Evolutionary conservation across 2,329 filamentous ascomycete genomes (phyloP).

Genomic region (Ilyonectria sp.): DNA sequence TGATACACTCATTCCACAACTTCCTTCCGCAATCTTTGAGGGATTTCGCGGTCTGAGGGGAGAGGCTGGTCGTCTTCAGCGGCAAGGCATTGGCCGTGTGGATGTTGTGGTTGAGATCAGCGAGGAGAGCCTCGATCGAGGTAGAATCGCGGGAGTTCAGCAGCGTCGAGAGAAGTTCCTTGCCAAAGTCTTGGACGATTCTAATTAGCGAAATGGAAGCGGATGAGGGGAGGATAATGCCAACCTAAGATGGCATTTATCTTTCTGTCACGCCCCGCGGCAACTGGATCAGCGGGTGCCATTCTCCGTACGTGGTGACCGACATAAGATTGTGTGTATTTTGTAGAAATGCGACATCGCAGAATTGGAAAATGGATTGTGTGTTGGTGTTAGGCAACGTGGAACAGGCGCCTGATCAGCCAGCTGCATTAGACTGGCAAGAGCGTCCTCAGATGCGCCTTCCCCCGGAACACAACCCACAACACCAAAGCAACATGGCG

Average conservation of each 20-base stretch:
- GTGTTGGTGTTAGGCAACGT: no score
- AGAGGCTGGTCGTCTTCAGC: conserved; percentile 9
- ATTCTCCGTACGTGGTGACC: conserved; percentile 31
- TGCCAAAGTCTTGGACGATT: conserved; percentile 47
- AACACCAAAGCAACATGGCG: neutral
- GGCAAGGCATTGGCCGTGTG: conserved; percentile 38
- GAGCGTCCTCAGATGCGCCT: conserved; percentile 21
- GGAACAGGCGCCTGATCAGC: no score
- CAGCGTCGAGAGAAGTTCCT: conserved; percentile 46
- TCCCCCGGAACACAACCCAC: neutral
- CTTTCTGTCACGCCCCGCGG: conserved; percentile 42
- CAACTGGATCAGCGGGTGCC: conserved; percentile 36
- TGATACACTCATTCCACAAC: conserved; percentile 78
- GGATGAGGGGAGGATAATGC: neutral
- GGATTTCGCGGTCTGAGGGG: conserved; percentile 49
- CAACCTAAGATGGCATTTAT: conserved; percentile 45
- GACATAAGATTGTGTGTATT: neutral
- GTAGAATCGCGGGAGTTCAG: conserved; percentile 47
- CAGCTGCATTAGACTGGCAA: conserved; percentile 13
- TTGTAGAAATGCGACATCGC: neutral
- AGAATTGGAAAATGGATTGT: neutral
- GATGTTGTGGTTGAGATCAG: conserved; percentile 50
- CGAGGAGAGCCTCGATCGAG: conserved; percentile 58
- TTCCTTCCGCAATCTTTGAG: conserved; percentile 71
- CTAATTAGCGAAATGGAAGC: neutral